These are phyloP conservation scores for Phytophthora brassicae DNA, from an alignment of 352 stramenopile genomes.

Conservation along the genomic window DNA sequence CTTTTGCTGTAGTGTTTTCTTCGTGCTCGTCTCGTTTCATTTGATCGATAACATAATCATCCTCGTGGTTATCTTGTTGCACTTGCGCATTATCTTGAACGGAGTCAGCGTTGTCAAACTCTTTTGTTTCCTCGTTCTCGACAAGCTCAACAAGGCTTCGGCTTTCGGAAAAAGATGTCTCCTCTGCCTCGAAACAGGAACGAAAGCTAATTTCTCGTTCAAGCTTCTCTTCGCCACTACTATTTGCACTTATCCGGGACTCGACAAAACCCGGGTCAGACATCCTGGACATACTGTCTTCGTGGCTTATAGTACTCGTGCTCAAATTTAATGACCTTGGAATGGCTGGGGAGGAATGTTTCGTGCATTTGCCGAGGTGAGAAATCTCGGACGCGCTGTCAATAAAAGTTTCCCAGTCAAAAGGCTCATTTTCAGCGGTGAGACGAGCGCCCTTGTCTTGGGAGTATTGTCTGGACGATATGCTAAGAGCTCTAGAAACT, in stretches of 20 bases:
- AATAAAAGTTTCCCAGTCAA: slow-evolving; percentile 75
- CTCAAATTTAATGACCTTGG: slow-evolving; percentile 19
- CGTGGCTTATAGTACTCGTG: slow-evolving; percentile 29
- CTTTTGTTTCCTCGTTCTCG: slow-evolving; percentile 43
- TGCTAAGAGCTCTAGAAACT: slow-evolving; percentile 21
- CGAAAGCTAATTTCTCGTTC: neutral
- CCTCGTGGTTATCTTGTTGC: neutral
- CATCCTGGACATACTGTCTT: slow-evolving; percentile 13
- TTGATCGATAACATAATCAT: slow-evolving; percentile 4
- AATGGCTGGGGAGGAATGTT: slow-evolving; percentile 7
- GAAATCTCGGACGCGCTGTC: slow-evolving; percentile 50
- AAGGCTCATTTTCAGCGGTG: slow-evolving; percentile 25
- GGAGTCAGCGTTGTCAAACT: slow-evolving; percentile 20
- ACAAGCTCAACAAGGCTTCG: slow-evolving; percentile 17
- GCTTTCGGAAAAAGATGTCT: slow-evolving; percentile 1
- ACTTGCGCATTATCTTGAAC: slow-evolving; percentile 10
- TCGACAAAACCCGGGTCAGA: slow-evolving; percentile 4
- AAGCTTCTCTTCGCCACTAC: slow-evolving; percentile 11
- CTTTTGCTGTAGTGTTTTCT: slow-evolving; percentile 4
- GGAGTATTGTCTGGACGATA: slow-evolving; percentile 11
- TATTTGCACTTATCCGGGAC: neutral
- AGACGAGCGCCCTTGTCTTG: slow-evolving; percentile 16
- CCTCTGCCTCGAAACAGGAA: slow-evolving; percentile 2
- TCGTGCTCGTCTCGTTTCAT: slow-evolving; percentile 3
- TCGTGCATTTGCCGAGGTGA: slow-evolving; percentile 20